These are phyloP conservation scores for Rosa lucieae DNA, from an alignment of 306 rosid species.

Conservation along the genomic window DNA sequence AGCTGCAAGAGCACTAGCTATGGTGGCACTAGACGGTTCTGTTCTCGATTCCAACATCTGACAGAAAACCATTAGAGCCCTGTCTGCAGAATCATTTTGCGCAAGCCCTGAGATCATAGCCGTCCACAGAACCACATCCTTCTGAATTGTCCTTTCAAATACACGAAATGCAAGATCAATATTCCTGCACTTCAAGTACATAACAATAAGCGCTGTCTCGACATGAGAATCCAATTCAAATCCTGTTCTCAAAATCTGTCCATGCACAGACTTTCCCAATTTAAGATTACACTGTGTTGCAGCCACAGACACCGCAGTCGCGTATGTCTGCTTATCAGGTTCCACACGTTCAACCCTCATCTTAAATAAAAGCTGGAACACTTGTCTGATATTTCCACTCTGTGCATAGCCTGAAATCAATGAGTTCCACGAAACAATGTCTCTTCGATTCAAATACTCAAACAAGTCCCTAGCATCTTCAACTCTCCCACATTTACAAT, in stretches of 20 bases:
- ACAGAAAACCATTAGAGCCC: slow-evolving; percentile 46
- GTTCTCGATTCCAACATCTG: slow-evolving; percentile 50
- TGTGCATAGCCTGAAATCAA: slow-evolving; percentile 54
- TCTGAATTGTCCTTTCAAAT: slow-evolving; percentile 40
- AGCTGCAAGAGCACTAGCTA: slow-evolving; percentile 68
- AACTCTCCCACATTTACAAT: slow-evolving; percentile 59
- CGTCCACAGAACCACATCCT: slow-evolving; percentile 72
- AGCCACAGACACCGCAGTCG: slow-evolving; percentile 46
- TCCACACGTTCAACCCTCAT: slow-evolving; percentile 45
- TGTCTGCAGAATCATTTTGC: slow-evolving; percentile 54
- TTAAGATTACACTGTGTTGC: slow-evolving; percentile 44
- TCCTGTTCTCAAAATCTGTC: slow-evolving; percentile 60
- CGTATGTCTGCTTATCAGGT: slow-evolving; percentile 58
- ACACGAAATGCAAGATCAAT: slow-evolving; percentile 51
- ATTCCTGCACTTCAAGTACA: slow-evolving; percentile 57
- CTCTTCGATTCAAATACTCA: slow-evolving; percentile 51
- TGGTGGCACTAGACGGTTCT: slow-evolving; percentile 59
- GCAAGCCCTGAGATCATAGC: slow-evolving; percentile 84
- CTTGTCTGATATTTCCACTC: slow-evolving; percentile 44
- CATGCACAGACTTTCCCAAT: slow-evolving; percentile 62
- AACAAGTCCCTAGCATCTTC: slow-evolving; percentile 58
- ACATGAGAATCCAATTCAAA: slow-evolving; percentile 50
- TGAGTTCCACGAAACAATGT: slow-evolving; percentile 69
- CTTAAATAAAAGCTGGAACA: slow-evolving; percentile 36
- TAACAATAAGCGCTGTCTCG: slow-evolving; percentile 55